Conservation (phyloP, 192 early-diverging fungal genomes). For the Podila epicladia region DNA sequence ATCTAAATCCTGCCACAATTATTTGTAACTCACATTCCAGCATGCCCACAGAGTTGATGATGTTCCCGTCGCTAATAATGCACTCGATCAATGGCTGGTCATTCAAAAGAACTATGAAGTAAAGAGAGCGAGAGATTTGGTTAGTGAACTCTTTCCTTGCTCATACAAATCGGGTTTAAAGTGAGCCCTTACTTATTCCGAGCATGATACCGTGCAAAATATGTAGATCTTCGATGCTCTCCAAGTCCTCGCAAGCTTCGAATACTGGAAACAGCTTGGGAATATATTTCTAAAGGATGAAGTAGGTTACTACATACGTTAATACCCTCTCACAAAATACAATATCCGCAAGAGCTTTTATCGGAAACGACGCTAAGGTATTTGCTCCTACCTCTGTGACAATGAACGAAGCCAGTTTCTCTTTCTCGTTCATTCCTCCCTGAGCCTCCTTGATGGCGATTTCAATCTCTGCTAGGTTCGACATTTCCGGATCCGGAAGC, state of each 20-base stretch:
- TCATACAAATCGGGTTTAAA: neutral
- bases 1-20: neutral
- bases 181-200: constrained; percentile 70
- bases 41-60: constrained; percentile 79
- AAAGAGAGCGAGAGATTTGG: neutral
- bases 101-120: constrained; percentile 75
- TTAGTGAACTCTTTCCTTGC: neutral
- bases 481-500: constrained; percentile 75
- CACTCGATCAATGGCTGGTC: constrained; percentile 78
- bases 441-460: constrained; percentile 65
- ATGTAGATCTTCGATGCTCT: constrained; percentile 77
- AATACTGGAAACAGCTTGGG: constrained; percentile 74
- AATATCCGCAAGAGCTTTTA: neutral
- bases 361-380: neutral
- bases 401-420: constrained; percentile 69
- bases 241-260: constrained; percentile 86
- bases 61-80: constrained; percentile 81
- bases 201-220: constrained; percentile 77
- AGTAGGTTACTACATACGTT: neutral
- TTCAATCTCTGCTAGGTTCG: constrained; percentile 79
- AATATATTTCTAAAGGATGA: constrained; percentile 67
- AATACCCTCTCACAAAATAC: neutral
- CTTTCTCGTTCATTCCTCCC: constrained; percentile 67
- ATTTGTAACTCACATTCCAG: constrained; percentile 79
- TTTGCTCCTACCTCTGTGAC: constrained; percentile 58